Evolutionary conservation across 163 green algal species (phyloP).

Genomic region (Trebouxiophyceae sp.): DNA sequence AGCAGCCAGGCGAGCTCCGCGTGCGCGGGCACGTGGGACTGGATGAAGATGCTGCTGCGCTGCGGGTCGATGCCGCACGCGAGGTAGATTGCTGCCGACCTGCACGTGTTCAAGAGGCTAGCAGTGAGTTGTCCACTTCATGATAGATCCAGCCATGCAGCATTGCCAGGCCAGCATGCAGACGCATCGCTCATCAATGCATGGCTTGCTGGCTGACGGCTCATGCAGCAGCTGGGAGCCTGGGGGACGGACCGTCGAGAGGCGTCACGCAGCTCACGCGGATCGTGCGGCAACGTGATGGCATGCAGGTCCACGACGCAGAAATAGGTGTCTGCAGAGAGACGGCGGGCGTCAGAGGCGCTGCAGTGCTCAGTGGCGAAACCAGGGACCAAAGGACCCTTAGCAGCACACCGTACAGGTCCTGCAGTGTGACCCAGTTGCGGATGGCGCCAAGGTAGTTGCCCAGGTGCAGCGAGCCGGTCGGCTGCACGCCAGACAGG

Average conservation of each 20-base stretch:
- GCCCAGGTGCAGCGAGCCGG: constrained; percentile 87
- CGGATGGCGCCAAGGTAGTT: constrained; percentile 97
- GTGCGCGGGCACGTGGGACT: constrained; percentile 93
- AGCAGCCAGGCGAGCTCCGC: constrained; percentile 96
- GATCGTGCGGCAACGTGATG: constrained; percentile 88
- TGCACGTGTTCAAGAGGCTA: no score
- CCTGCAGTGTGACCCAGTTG: constrained; percentile 94
- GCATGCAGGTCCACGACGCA: constrained; percentile 97
- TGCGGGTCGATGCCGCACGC: constrained; percentile 85
- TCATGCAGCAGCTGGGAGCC: no score
- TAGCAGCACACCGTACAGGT: constrained; percentile 63
- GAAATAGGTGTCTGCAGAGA: constrained; percentile 84
- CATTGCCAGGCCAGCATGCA: no score
- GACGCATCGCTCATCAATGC: no score
- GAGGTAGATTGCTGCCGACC: constrained; percentile 83
- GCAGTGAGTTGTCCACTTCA: no score
- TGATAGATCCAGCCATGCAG: no score
- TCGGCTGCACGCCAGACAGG: constrained; percentile 95
- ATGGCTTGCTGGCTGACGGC: no score
- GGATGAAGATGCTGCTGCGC: constrained; percentile 77
- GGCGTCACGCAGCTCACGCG: constrained; percentile 61
- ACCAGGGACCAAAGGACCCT: no score
- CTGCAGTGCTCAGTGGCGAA: no score
- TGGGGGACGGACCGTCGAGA: no score
- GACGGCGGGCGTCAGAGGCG: neutral